Percentiles rank a stretch among this genome's conserved stretches.
Evolutionary conservation across 495 filamentous ascomycete genomes (phyloP).

Genomic region (Penicillium chermesinum): DNA sequence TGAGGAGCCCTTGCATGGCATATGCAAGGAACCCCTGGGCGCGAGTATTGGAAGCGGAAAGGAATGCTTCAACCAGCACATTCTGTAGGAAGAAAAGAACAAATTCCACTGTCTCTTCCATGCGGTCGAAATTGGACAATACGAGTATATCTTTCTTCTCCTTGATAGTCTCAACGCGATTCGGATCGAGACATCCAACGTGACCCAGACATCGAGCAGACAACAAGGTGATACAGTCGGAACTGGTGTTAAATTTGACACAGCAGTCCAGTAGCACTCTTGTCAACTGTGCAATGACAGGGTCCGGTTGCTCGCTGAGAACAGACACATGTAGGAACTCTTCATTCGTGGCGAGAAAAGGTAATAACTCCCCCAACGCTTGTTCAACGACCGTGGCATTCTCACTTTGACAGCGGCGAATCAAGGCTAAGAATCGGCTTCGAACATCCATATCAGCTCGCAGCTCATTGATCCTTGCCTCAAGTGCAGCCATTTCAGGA

Average conservation of each 20-base stretch:
- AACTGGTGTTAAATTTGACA: constrained; percentile 67
- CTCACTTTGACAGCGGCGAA: constrained; percentile 69
- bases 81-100: constrained; percentile 78
- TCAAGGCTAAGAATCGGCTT: constrained; percentile 63
- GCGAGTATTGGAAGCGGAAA: constrained; percentile 78
- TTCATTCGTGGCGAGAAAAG: constrained; percentile 68
- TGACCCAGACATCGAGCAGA: constrained; percentile 77
- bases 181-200: constrained; percentile 87
- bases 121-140: constrained; percentile 73
- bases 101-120: constrained; percentile 80
- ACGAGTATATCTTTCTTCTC: constrained; percentile 76
- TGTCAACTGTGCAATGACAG: constrained; percentile 62
- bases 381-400: constrained; percentile 76
- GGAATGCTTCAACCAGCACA: constrained; percentile 83
- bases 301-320: constrained; percentile 78
- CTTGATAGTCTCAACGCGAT: constrained; percentile 73
- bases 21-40: constrained; percentile 87
- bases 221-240: constrained; percentile 60
- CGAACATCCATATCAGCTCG: constrained; percentile 56
- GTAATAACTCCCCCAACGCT: constrained; percentile 68
- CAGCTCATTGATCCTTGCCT: constrained; percentile 56
- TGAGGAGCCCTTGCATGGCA: constrained; percentile 87
- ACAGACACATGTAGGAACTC: constrained; percentile 76
- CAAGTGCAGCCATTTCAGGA: constrained; percentile 58
- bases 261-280: constrained; percentile 79